A percentile compares a stretch with the other conserved stretches of the same genome.
These are phyloP conservation scores for Thraustotheca clavata DNA, from an alignment of 352 stramenopile genomes.

Conservation along the genomic window DNA sequence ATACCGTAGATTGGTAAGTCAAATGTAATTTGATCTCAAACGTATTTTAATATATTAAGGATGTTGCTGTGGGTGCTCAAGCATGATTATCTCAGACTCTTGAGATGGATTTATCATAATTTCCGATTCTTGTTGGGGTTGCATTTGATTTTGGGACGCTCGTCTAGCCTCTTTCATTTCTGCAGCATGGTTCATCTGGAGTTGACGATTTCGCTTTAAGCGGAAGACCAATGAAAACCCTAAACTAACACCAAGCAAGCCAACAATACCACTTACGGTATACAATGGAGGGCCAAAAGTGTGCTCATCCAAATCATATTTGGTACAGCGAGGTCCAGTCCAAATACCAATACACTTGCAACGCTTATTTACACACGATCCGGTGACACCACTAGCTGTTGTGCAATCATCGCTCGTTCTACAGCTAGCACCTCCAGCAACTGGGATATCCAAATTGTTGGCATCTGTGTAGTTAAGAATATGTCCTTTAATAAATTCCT, in stretches of 20 bases:
- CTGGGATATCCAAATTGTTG: constrained; percentile 35
- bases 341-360: constrained; percentile 48
- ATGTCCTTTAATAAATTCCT: constrained; percentile 42
- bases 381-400: constrained; percentile 38
- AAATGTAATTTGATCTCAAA: no score
- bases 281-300: not conserved
- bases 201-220: not conserved
- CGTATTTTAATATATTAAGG: no score
- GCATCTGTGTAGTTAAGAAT: constrained; percentile 39
- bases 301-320: constrained; percentile 1
- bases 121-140: no score
- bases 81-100: no score
- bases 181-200: not conserved
- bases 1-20: no score
- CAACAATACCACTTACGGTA: not conserved
- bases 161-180: not conserved
- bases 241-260: not conserved
- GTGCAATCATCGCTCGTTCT: constrained; percentile 37
- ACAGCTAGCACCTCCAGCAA: constrained; percentile 36
- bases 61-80: no score
- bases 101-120: no score
- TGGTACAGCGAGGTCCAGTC: constrained; percentile 42
- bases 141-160: no score
- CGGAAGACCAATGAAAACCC: not conserved
- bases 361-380: constrained; percentile 41